Percentiles rank a stretch among this genome's conserved stretches.
These are phyloP conservation scores for Candida gigantensis DNA, from an alignment of 1,139 yeast genomes.

Conservation along the genomic window DNA sequence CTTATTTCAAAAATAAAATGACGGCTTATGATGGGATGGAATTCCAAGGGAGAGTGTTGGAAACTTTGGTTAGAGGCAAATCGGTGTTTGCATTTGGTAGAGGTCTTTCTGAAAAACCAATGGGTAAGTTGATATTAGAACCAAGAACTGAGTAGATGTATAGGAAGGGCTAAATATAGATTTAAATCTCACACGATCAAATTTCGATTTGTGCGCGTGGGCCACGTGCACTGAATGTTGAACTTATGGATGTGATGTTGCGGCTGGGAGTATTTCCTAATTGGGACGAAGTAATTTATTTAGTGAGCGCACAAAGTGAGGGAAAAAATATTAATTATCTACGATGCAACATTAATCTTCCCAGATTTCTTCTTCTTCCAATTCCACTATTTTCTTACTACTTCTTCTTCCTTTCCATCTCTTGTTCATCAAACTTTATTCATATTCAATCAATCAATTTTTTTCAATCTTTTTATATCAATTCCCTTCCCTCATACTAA, in stretches of 20 bases:
- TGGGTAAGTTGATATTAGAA: conserved; percentile 62
- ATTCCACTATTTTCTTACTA: no score
- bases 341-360: no score
- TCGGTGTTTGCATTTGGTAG: conserved; percentile 57
- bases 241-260: no score
- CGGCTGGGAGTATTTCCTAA: no score
- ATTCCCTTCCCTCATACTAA: background rate
- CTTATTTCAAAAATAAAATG: conserved; percentile 79
- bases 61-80: conserved; percentile 76
- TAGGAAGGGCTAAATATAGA: no score
- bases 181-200: background rate
- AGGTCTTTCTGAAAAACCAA: conserved; percentile 58
- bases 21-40: conserved; percentile 80
- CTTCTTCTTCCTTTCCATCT: no score
- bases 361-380: no score
- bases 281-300: no score
- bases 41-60: conserved; percentile 71
- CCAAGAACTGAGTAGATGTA: conserved; percentile 39
- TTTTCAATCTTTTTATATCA: background rate
- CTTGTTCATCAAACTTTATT: no score
- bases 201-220: background rate
- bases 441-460: no score
- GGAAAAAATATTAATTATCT: no score
- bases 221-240: background rate
- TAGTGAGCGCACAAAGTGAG: no score